These are phyloP conservation scores for Plenodomus lindquistii DNA, from an alignment of 2,329 filamentous ascomycete genomes.

Conservation along the genomic window DNA sequence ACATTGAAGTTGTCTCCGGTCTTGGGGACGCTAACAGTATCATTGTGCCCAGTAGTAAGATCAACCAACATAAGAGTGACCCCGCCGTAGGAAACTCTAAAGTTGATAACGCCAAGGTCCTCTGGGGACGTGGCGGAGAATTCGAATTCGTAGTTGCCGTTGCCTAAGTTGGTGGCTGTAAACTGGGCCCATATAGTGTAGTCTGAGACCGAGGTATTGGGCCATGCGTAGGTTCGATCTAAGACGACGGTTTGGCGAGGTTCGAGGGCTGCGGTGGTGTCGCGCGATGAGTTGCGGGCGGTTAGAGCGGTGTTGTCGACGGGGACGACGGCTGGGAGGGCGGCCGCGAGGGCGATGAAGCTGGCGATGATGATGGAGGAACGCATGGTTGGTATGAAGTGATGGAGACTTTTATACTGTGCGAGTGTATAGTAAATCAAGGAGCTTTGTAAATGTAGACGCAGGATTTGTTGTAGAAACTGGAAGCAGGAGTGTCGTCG, in stretches of 20 bases:
- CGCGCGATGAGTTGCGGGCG: neutral
- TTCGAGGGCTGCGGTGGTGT: neutral
- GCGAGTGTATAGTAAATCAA: neutral
- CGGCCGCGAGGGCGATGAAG: conserved; percentile 1
- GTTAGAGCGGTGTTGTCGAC: neutral
- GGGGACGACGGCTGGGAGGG: conserved; percentile 1
- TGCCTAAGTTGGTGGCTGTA: neutral
- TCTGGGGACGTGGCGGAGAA: neutral
- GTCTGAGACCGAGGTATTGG: neutral
- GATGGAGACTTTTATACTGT: neutral
- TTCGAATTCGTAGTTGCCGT: conserved; percentile 1
- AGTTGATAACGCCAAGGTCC: neutral
- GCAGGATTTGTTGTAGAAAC: neutral
- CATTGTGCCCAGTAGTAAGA: neutral
- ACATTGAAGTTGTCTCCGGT: conserved; percentile 1
- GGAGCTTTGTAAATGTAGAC: conserved; percentile 1
- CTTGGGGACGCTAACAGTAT: neutral
- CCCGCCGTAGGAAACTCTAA: neutral
- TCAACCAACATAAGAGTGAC: neutral
- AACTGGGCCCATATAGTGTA: neutral
- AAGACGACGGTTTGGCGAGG: neutral
- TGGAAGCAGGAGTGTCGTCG: neutral
- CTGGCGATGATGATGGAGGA: conserved; percentile 1
- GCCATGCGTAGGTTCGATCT: neutral
- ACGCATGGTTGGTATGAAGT: neutral